These are phyloP conservation scores for Candida dajiaensis DNA, from an alignment of 805 yeast species.

Conservation along the genomic window DNA sequence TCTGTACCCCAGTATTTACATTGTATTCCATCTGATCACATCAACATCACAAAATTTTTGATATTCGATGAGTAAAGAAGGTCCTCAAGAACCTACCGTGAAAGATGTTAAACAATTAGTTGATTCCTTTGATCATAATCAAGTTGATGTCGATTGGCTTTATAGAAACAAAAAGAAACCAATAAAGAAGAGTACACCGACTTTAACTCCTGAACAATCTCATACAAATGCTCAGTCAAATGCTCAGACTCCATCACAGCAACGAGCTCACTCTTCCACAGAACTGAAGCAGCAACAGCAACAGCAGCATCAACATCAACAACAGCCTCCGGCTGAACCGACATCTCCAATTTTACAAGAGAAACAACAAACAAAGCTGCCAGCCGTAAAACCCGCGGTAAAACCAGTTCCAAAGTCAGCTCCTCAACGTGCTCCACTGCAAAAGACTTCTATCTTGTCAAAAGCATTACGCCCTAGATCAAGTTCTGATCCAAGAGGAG, in stretches of 20 bases:
- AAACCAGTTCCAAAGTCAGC: conserved; percentile 11
- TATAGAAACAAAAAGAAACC: conserved; percentile 66
- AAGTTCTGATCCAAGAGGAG: conserved; percentile 17
- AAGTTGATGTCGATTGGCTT: conserved; percentile 75
- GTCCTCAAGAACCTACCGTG: neutral
- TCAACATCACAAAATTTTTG: neutral
- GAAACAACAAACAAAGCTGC: too few species aligned
- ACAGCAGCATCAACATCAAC: neutral
- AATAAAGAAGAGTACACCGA: conserved; percentile 13
- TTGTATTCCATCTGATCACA: too few species aligned
- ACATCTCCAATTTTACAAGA: conserved; percentile 3
- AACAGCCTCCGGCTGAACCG: neutral
- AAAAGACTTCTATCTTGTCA: conserved; percentile 15
- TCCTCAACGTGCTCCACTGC: neutral
- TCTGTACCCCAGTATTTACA: neutral
- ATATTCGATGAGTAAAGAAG: neutral
- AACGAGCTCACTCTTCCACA: conserved; percentile 1
- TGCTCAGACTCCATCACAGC: conserved; percentile 2
- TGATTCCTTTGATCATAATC: conserved; percentile 4
- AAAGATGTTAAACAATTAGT: conserved; percentile 1
- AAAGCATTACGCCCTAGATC: conserved; percentile 23
- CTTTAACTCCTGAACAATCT: conserved; percentile 3
- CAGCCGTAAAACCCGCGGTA: conserved; percentile 4
- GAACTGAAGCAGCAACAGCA: neutral
- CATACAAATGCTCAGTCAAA: conserved; percentile 7